A percentile compares a stretch with the other conserved stretches of the same genome.
Conservation (phyloP, 1,139 yeast genomes). For the Pichia sp. region DNA sequence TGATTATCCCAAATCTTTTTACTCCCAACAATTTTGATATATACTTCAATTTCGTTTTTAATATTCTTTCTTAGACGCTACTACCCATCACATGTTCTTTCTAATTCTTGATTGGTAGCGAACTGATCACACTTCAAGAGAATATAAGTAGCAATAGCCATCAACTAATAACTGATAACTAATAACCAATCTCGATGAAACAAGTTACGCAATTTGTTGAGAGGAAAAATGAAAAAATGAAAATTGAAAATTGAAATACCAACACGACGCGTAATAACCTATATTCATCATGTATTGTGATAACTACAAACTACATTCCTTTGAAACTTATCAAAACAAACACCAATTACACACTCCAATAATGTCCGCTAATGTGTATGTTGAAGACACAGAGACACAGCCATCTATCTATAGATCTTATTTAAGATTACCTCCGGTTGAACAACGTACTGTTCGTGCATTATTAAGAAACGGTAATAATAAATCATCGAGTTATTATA, state of each 20-base stretch:
- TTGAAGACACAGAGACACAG: slow-evolving; percentile 14
- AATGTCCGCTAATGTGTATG: slow-evolving; percentile 14
- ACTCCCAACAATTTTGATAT: too few relatives aligned
- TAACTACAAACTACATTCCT: background rate
- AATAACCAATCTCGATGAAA: too few relatives aligned
- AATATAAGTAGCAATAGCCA: too few relatives aligned
- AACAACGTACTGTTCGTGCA: slow-evolving; percentile 13
- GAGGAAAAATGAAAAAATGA: too few relatives aligned
- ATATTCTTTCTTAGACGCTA: too few relatives aligned
- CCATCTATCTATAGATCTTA: slow-evolving; percentile 15
- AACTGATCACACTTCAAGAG: too few relatives aligned
- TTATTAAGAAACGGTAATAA: slow-evolving; percentile 10
- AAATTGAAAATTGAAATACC: background rate
- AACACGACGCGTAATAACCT: slow-evolving; percentile 8
- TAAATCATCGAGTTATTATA: slow-evolving; percentile 41
- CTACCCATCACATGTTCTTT: too few relatives aligned
- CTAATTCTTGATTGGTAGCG: too few relatives aligned
- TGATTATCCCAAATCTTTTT: too few relatives aligned
- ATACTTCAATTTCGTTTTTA: too few relatives aligned
- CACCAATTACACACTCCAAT: background rate
- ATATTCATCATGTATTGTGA: background rate
- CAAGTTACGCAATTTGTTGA: too few relatives aligned
- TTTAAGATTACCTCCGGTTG: slow-evolving; percentile 6
- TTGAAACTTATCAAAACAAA: background rate
- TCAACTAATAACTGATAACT: too few relatives aligned